Conservation (phyloP, 805 yeast genomes). For the Saturnispora serradocipensis region DNA sequence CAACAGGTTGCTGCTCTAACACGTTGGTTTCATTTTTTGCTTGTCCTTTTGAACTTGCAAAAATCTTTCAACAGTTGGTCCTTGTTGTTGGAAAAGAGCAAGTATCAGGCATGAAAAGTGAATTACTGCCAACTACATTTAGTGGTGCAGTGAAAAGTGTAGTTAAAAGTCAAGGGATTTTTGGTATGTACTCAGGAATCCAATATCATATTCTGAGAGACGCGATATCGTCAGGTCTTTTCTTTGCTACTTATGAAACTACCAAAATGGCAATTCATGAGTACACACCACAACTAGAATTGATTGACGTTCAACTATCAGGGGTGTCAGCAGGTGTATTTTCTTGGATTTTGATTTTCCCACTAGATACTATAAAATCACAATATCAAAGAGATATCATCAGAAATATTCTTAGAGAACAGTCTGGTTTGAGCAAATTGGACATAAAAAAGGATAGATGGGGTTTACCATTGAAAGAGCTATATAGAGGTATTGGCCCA, state of each 20-base stretch:
- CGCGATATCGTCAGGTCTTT: slow-evolving; percentile 59
- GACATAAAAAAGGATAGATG: slow-evolving; percentile 28
- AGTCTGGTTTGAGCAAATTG: slow-evolving; percentile 37
- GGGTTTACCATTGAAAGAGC: slow-evolving; percentile 35
- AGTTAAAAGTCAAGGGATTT: slow-evolving; percentile 46
- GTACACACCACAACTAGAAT: slow-evolving; percentile 20
- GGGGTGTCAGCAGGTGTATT: slow-evolving; percentile 76
- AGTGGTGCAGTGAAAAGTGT: slow-evolving; percentile 44
- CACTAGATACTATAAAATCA: slow-evolving; percentile 74
- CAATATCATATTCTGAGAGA: slow-evolving; percentile 62
- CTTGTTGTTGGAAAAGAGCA: slow-evolving; percentile 31
- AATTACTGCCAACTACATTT: slow-evolving; percentile 25
- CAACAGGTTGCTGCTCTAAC: slow-evolving; percentile 63
- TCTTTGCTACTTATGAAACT: slow-evolving; percentile 69
- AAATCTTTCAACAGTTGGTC: slow-evolving; percentile 71
- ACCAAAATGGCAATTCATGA: slow-evolving; percentile 41
- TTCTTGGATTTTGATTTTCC: slow-evolving; percentile 69
- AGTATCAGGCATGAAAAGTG: slow-evolving; percentile 12
- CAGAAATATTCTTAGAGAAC: slow-evolving; percentile 48
- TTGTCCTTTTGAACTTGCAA: slow-evolving; percentile 81
- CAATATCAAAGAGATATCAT: slow-evolving; percentile 67
- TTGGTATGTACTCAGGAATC: slow-evolving; percentile 67
- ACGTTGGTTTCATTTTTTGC: slow-evolving; percentile 53
- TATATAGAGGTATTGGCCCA: slow-evolving; percentile 74
- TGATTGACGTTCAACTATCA: slow-evolving; percentile 48